Base-by-base conservation (phyloP, 352 stramenopile species). In the Phytophthora pisi region DNA sequence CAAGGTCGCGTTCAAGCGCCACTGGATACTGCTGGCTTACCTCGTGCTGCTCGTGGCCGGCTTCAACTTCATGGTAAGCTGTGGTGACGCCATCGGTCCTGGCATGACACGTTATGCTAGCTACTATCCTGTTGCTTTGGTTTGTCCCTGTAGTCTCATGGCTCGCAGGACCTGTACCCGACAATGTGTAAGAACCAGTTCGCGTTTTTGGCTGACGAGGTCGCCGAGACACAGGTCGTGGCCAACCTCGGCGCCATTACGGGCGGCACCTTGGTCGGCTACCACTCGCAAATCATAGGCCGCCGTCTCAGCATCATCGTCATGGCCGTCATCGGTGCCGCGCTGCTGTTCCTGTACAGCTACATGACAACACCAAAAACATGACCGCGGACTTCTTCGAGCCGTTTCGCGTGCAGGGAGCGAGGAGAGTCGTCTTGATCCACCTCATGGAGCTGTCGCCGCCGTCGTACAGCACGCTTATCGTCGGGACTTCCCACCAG, bases 361-460 rank as follows among this genome's bases (percentile, higher is more conserved):
- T 84, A 72, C 66, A 78, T 64, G 18, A 52, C 7, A 64, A 68
- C 46, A 50, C 51, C 18, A 58, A 40, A 13, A 42, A 81, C n/a
- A 68, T 78, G 60, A 62, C 67, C 13, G 69, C 65, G 23, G 75
- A 72, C 13, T 84, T 84, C 53, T 82, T 86, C 54, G 57, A 79
- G 40, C 78, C 84, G 63, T 80, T 81, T 43, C 78, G 68, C 26
- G 73, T 86, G 5, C 75, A 86, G 57, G 75, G 75, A 0, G 78
- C 78, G 7, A 82, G 72, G 75, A 75, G 78, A 1, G 78, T 86
- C 34, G 77, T 86, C 43, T 75, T 72, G 18, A 86, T 86, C 45
- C 75, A 86, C 63, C 64, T 86, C 46, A 80, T 86, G 70, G 78
- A 86, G 51, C 64, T 86, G 8, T 77, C 78, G 5, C 72, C 72